phyloP scores from a whole-genome alignment of 129 eudicot genomes.

The Chrysanthemum lavandulifolium region DNA sequence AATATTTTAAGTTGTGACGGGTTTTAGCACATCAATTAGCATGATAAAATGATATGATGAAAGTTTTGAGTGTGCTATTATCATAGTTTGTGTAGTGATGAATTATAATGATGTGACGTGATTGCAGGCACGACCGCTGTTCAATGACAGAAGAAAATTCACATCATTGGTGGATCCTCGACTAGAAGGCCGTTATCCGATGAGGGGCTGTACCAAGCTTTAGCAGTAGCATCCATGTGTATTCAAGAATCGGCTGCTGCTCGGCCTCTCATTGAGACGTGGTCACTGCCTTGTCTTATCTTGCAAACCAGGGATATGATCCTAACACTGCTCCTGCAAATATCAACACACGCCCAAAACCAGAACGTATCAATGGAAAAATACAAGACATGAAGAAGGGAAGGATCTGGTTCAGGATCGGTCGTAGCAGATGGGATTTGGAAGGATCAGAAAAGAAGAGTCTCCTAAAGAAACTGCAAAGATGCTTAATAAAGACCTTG shows the following conservation, averaged over 20 bases:
- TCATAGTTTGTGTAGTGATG: constrained; percentile 23
- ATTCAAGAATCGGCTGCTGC: constrained; percentile 46
- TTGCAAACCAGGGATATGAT: constrained; percentile 79
- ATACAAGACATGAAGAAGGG: constrained; percentile 63
- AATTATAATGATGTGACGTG: constrained; percentile 36
- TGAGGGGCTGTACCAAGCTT: constrained; percentile 44
- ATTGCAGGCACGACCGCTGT: constrained; percentile 46
- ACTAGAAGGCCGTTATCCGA: constrained; percentile 43
- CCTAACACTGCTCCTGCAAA: constrained; percentile 39
- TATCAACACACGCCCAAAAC: constrained; percentile 23
- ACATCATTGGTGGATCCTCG: constrained; percentile 51
- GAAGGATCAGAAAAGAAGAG: constrained; percentile 77
- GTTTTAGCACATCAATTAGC: neutral
- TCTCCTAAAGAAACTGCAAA: constrained; percentile 76
- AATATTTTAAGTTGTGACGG: too few relatives aligned
- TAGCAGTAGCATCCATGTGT: constrained; percentile 55
- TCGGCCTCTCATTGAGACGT: constrained; percentile 54
- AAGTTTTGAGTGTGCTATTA: constrained; percentile 19
- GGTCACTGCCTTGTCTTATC: constrained; percentile 81
- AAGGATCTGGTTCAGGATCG: constrained; percentile 58
- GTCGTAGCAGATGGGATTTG: constrained; percentile 73
- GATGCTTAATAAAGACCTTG: constrained; percentile 64
- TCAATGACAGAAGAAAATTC: constrained; percentile 40
- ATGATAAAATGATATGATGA: neutral
- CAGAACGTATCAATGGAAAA: constrained; percentile 31